Evolutionary conservation across 495 filamentous ascomycete genomes (phyloP).

Genomic region (Articulospora tetracladia): DNA sequence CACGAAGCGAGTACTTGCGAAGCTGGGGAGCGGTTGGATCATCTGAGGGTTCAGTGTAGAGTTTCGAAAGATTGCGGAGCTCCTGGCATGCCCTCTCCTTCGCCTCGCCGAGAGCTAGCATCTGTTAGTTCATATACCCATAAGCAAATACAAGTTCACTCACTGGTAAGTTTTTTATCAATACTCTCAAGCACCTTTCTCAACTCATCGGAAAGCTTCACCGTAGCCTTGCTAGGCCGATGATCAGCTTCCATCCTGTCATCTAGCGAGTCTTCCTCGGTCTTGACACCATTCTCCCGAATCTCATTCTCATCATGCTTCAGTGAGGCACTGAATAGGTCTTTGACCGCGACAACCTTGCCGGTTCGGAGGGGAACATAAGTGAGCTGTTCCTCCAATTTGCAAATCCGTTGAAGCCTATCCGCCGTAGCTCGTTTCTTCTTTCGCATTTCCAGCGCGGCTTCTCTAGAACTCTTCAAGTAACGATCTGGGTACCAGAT

Average conservation of each 20-base stretch:
- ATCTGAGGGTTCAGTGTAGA: slow-evolving; percentile 51
- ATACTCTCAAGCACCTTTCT: slow-evolving; percentile 38
- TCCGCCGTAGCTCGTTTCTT: slow-evolving; percentile 31
- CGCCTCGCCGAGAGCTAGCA: slow-evolving; percentile 45
- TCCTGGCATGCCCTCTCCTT: slow-evolving; percentile 45
- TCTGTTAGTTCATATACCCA: not conserved
- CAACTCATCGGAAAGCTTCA: slow-evolving; percentile 36
- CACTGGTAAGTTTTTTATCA: slow-evolving; percentile 49
- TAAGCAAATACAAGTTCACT: not conserved
- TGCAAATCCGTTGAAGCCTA: slow-evolving; percentile 17
- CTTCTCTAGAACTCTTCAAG: slow-evolving; percentile 51
- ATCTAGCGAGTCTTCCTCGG: slow-evolving; percentile 8
- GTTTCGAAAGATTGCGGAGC: slow-evolving; percentile 44
- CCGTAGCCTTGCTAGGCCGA: slow-evolving; percentile 20
- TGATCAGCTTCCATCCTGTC: not conserved
- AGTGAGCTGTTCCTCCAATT: slow-evolving; percentile 25
- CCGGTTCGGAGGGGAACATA: slow-evolving; percentile 11
- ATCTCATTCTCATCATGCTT: slow-evolving; percentile 31
- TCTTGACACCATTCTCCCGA: slow-evolving; percentile 25
- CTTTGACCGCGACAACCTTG: slow-evolving; percentile 22
- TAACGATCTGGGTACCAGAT: slow-evolving; percentile 80
- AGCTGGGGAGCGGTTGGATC: slow-evolving; percentile 39
- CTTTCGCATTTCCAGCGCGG: slow-evolving; percentile 39
- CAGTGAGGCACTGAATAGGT: slow-evolving; percentile 20
- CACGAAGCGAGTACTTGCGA: slow-evolving; percentile 28